Percentiles rank a stretch among this genome's conserved stretches.
These are phyloP conservation scores for Exophiala lecanii-corni DNA, from an alignment of 2,329 filamentous ascomycete genomes.

Conservation along the genomic window DNA sequence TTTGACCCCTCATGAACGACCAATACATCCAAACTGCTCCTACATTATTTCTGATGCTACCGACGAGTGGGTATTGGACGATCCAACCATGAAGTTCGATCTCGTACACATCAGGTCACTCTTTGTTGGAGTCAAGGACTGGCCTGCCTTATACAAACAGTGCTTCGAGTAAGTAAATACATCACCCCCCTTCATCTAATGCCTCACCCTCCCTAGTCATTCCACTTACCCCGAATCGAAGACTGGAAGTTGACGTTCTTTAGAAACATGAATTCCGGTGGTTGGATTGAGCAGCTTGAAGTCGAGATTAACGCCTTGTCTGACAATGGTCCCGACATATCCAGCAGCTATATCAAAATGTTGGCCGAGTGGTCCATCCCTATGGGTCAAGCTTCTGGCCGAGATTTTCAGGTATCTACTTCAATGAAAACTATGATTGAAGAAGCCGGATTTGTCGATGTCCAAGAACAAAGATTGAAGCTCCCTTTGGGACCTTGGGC, in stretches of 20 bases:
- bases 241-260: slow-evolving; percentile 2
- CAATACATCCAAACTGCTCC: slow-evolving; percentile 29
- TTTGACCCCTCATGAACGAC: slow-evolving; percentile 31
- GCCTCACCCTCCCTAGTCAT: not conserved
- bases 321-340: slow-evolving; percentile 25
- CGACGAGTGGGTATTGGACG: slow-evolving; percentile 34
- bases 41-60: slow-evolving; percentile 35
- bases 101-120: slow-evolving; percentile 39
- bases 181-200: not conserved
- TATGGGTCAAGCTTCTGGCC: slow-evolving; percentile 23
- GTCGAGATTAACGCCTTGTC: slow-evolving; percentile 21
- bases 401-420: slow-evolving; percentile 26
- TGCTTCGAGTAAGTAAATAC: slow-evolving; percentile 30
- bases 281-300: slow-evolving; percentile 35
- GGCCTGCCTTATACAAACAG: slow-evolving; percentile 33
- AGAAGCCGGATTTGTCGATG: slow-evolving; percentile 42
- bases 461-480: slow-evolving; percentile 39
- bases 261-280: slow-evolving; percentile 35
- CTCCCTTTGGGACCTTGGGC: slow-evolving; percentile 42
- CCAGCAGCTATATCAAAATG: slow-evolving; percentile 22
- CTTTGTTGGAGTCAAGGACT: slow-evolving; percentile 35
- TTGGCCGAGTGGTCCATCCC: slow-evolving; percentile 21
- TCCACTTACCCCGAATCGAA: not conserved
- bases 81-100: slow-evolving; percentile 35
- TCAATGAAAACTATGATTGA: slow-evolving; percentile 30